These are phyloP conservation scores for Quercus cerris DNA, from an alignment of 306 rosid genomes.

Conservation along the genomic window DNA sequence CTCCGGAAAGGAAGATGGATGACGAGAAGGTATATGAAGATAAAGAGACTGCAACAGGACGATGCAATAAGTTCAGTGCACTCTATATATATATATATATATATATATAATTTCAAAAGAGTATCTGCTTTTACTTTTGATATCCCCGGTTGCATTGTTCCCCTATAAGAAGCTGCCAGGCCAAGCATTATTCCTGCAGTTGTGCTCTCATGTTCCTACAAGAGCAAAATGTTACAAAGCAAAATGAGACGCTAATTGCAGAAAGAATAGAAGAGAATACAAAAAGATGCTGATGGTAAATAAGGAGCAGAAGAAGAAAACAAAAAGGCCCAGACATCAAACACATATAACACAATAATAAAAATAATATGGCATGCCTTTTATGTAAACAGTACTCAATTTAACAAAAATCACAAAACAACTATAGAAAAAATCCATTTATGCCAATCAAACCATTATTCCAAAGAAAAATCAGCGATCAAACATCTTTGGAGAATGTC, in stretches of 20 bases:
- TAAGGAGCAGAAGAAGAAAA: not conserved
- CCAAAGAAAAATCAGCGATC: not conserved
- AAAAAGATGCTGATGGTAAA: not conserved
- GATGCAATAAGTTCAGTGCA: conserved; percentile 25
- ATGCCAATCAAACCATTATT: not conserved
- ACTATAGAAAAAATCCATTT: not conserved
- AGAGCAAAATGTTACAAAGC: conserved; percentile 26
- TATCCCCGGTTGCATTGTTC: conserved; percentile 90
- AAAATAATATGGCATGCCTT: not conserved
- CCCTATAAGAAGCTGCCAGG: conserved; percentile 91
- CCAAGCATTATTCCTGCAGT: conserved; percentile 95
- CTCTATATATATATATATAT: not conserved
- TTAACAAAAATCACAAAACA: not conserved
- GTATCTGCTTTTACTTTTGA: conserved; percentile 59
- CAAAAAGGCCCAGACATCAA: not conserved
- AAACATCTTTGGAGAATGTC: not conserved
- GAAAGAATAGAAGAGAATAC: conserved; percentile 21
- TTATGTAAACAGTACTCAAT: not conserved
- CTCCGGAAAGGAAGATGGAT: conserved; percentile 85
- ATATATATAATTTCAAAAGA: not conserved
- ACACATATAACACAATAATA: not conserved
- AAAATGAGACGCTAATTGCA: conserved; percentile 7
- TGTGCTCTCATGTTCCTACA: conserved; percentile 92
- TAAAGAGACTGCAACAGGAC: conserved; percentile 61
- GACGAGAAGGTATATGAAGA: conserved; percentile 85